Evolutionary conservation across 1,139 yeast species (phyloP), one percentile per base, ranked within the genome.

Genomic region (Magnusiomyces magnusii): DNA sequence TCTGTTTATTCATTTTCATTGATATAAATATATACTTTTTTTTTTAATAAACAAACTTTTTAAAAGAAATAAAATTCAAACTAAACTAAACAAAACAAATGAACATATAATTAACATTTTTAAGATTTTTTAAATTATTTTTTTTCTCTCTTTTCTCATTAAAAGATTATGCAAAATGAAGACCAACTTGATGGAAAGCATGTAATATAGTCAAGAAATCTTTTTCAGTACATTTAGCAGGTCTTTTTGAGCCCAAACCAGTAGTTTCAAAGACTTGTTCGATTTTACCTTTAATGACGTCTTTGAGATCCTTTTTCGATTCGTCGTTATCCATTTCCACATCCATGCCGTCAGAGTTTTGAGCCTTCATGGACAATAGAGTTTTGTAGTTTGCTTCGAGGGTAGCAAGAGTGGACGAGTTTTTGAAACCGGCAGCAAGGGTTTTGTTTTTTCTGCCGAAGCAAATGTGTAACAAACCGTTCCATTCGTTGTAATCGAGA

Each of bases 181-280:
- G 88, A 57, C 99, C 98, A 56, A 89, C 97, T 74, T 92, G 95
- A 75, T 95, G 97, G 79, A 95, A 93, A 9, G 96, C 98, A 68
- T 87, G 91, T 61, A 93, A 76, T 58, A 93, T 76, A 69, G 85
- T 87, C 68, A 93, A 78, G 74, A 93, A 93, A 71, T 93, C 99
- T 34, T 93, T 88, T 75, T 93, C 97, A 71, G 92, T 98, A 75
- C 95, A 82, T 72, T 93, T 93, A 50, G 96, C 89, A 5, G 98
- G 87, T 78, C 99, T 87, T 73, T 87, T 84, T 54, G 89, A 96
- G 2, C 87, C 80, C 69, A 86, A 81, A 0, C 83, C 96, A 0
- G 97, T 91, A 49, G 71, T 68, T 17, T 77, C 75, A 66, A 93
- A 79, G 0, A 93, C 98, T 55, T 50, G 52, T 27, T 58, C 61